Evolutionary conservation across 1,284 basidiomycete genomes (phyloP), one percentile per base, ranked within the genome.

Genomic region (Rhizopogon parksii): DNA sequence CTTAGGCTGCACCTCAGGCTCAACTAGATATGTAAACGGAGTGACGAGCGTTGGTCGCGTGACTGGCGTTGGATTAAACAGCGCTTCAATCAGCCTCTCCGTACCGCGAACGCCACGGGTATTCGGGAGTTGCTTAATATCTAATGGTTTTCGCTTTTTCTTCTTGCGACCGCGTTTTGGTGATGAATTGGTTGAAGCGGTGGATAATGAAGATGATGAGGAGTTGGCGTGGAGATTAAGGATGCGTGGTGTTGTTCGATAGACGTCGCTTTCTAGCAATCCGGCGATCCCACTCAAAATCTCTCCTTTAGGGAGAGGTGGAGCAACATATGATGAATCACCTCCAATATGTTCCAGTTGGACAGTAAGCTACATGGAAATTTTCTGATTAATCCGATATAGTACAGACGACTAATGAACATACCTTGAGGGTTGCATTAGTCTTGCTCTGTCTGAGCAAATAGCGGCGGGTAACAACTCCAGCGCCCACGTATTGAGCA

Each of bases 381-480:
- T 12, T 5, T n/a, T 6, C 15, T n/a, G 12, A 40, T 24, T 24
- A 40, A n/a, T n/a, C 7, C n/a, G 21, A 57, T 4, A 54, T 34
- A n/a, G 5, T 9, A n/a, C 1, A 15, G 6, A 15, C 15, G 11
- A 36, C 39, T 36, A 24, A 46, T 32, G 8, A 35, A 53, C 56
- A 36, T 50, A 84, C 80, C 71, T 83, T 84, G 46, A 91, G 73
- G 2, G 83, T 85, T 0, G 88, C 86, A 56, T 91, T 91, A 39
- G 83, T 88, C 67, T 85, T 87, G 63, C 83, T 88, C 57, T 88
- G 77, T 48, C 79, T 72, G 6, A 91, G 70, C 12, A 91, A 74
- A 65, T 89, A 88, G 19, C 80, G 75, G 14, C 88, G 75, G 2
- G 80, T 82, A 25, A 90, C 77, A 12, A 72, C 68, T 2, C 85